Base-by-base conservation (phyloP, 2,329 filamentous ascomycete genomes). In the Cercospora zeina region DNA sequence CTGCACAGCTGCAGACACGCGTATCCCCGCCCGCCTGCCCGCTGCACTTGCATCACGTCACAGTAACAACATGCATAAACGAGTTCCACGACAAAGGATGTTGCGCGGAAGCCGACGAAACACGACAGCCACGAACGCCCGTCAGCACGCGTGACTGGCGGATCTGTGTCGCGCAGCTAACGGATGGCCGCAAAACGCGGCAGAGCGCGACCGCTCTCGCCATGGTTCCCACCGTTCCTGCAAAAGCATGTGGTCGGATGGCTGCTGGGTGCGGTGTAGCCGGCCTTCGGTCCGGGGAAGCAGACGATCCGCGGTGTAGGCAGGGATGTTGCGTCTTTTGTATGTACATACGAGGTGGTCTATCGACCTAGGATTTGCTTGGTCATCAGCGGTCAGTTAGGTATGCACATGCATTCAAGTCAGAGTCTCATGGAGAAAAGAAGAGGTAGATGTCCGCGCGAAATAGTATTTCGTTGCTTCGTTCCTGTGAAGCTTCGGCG, bases 131-230 rank as follows among this genome's bases (percentile, higher is more conserved):
- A 45, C 19, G 39, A 45, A 45, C 16, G 39, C 19, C 16, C 31
- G 27, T 9, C 31, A 51, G 14, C 27, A 27, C 6, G 42, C 16
- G 21, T 42, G 31, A 50, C 56, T 49, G 42, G 42, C 42, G 30
- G 30, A 27, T 51, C 16, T 36, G 47, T 31, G 56, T 51, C n/a
- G 56, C 42, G 51, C 58, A 49, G 51, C 50, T 60, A 60, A 39
- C 49, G 47, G 58, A 31, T 60, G 42, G 45, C 47, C 42, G 47
- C 34, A 49, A 45, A 39, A 49, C 42, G 56, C 56, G 56, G 56
- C 56, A 56, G 54, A 56, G 54, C 19, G 36, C 37, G 36, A 19
- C 54, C 54, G 54, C 54, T 59, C 45, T 59, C 39, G 39, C 39
- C 39, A 19, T 45, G 39, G 24, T 27, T 27, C 24, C 3, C 6